Base-by-base conservation (phyloP, 768 basidiomycete genomes). In the Mycena metata region DNA sequence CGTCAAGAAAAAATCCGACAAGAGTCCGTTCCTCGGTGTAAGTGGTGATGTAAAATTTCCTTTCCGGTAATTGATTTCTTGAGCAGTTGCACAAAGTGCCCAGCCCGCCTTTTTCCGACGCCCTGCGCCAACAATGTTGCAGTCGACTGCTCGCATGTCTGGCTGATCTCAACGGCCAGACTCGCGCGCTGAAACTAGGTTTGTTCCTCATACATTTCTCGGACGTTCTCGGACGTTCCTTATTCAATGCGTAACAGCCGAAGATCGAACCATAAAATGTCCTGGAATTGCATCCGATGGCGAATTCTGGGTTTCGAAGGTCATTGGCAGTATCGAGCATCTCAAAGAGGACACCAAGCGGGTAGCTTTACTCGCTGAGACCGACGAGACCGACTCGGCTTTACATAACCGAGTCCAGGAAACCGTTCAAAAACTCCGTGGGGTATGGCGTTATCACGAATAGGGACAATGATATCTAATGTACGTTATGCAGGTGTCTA, bases 291-390 rank as follows among this genome's bases (percentile, higher is more conserved):
- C 91, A 42, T 85, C 89, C 9, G 87, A 93, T 65, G 94, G 94
- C 33, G 86, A 90, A 72, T 88, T 94, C 68, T 98, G 96, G 96
- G 82, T 93, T 11, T 84, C 88, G 4, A 89, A 89, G 74, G 86
- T 89, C 12, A 82, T 96, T 13, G 76, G 80, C 7, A 88, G 84
- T 15, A 84, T 93, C 63, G 79, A 82, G 54, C 65, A 74, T 50
- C 76, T 96, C 33, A 90, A 92, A 76, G 81, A 83, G 46, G 92
- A 95, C 76, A 75, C 77, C 35, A 95, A 94, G 75, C 93, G 95
- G 68, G 85, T 91, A 56, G 79, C 83, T 8, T 70, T 82, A 7
- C 78, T 91, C 1, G 78, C 79, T 10, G 86, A 89, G 11, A 71
- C 83, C 4, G 90, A 90, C 43, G 86, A 90, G 36, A 88, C 91